Conservation (phyloP, 129 eudicot species). For the Rutidosis leptorrhynchoides region DNA sequence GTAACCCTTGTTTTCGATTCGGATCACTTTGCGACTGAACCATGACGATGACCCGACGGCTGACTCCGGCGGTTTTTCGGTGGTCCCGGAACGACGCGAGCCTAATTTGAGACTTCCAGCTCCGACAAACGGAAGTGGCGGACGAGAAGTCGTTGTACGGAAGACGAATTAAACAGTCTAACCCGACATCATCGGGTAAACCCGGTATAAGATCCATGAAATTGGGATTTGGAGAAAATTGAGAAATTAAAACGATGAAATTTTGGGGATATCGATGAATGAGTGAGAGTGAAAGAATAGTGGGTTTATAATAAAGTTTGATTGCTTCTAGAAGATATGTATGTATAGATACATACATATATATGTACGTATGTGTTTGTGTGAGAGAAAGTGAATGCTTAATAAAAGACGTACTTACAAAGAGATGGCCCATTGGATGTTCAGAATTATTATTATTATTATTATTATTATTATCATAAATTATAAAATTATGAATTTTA, state of each 20-base stretch:
- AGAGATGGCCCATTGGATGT: too few relatives aligned
- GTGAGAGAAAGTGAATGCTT: background rate
- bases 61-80: slow-evolving; percentile 43
- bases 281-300: background rate
- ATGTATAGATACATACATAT: background rate
- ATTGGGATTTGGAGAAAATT: background rate
- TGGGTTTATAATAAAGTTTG: background rate
- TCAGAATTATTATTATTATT: too few relatives aligned
- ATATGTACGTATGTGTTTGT: background rate
- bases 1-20: slow-evolving; percentile 19
- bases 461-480: too few relatives aligned
- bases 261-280: background rate
- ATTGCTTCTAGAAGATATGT: background rate
- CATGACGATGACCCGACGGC: slow-evolving; percentile 49
- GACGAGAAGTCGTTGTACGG: slow-evolving; percentile 40
- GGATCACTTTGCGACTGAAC: slow-evolving; percentile 50
- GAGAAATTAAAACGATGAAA: background rate
- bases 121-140: slow-evolving; percentile 49
- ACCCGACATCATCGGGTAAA: slow-evolving; percentile 54
- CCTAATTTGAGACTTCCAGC: slow-evolving; percentile 46
- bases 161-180: slow-evolving; percentile 50
- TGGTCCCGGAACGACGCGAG: slow-evolving; percentile 42
- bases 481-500: too few relatives aligned
- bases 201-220: slow-evolving; percentile 58
- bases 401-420: too few relatives aligned